These are phyloP conservation scores for Rutstroemia sydowiana DNA, from an alignment of 2,329 filamentous ascomycete species.

Conservation along the genomic window DNA sequence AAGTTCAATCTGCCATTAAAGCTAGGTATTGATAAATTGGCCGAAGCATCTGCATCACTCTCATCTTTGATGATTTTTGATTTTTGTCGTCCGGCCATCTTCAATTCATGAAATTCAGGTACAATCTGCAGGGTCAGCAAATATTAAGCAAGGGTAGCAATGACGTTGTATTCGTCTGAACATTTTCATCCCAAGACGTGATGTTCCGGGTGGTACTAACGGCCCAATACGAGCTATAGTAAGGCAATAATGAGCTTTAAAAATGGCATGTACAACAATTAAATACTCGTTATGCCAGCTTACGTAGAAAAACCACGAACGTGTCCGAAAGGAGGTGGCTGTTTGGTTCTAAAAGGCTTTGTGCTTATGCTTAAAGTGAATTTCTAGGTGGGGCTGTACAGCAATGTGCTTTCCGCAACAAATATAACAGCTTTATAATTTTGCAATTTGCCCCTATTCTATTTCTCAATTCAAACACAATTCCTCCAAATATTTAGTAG, in stretches of 20 bases:
- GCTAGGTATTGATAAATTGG: conserved; percentile 11
- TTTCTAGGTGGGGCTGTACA: background rate
- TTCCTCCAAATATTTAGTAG: background rate
- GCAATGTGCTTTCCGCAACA: background rate
- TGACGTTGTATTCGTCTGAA: background rate
- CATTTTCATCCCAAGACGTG: background rate
- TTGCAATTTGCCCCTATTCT: background rate
- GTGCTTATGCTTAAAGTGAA: too few species aligned
- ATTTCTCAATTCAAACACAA: background rate
- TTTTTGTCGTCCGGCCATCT: background rate
- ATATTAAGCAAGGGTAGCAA: background rate
- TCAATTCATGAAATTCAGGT: background rate
- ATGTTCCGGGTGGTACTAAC: too few species aligned
- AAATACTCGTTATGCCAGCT: background rate
- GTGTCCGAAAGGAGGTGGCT: conserved; percentile 13
- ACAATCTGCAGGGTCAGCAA: background rate
- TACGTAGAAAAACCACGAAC: background rate
- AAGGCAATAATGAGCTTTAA: background rate
- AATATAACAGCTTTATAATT: background rate
- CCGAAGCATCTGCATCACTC: background rate
- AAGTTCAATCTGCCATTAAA: conserved; percentile 25
- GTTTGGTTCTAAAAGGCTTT: background rate
- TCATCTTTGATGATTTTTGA: background rate
- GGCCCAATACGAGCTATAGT: background rate
- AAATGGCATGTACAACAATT: too few species aligned